Evolutionary conservation across 176 grass and related monocot species (phyloP), one percentile per base, ranked within the genome.

Genomic region (Alopecurus myosuroides): DNA sequence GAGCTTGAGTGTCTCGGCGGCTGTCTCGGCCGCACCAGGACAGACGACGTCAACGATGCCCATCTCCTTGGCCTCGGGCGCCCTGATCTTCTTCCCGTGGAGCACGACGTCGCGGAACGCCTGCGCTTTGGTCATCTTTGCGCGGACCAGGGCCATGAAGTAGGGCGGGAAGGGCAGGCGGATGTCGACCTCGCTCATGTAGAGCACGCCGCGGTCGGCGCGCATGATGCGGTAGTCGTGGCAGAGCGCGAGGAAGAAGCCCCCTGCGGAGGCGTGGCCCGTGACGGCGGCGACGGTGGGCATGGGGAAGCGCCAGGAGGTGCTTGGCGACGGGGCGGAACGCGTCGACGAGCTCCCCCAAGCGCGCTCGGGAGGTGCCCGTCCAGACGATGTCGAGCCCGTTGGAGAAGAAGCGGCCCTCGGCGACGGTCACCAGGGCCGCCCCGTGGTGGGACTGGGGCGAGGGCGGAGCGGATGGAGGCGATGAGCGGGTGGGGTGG

Each of bases 381-480:
- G n/a, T n/a, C n/a, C n/a, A 94, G 30, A 76, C 90, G 50, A 93
- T 78, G 77, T 95, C 95, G 5, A 98, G 90, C 1, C 95, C 95
- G 77, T 98, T 98, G 80, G 95, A 98, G 89, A 98, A 98, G 89
- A 98, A 98, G 5, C 91, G 91, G 45, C 93, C 95, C 86, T 98
- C 95, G 44, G 80, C 91, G 64, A 87, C 83, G 31, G 88, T 93
- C 34, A 98, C 89, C 33, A 98, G 93, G 36, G 91, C 95, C 2
- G 77, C 40, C 9, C 83, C 87, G 11, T 82, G 73, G 29, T 61
- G 85, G 15, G 81, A 74, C 20, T 49, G 85, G 77, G 46, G 84
- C 41, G 30, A 98, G 68, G 4, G 93, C 87, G 10, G 96, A 78
- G 45, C 85, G 93, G 71, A 98, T 17, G 31, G 93, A 85, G 81